Conservation (phyloP, 306 rosid genomes). For the Bauhinia variegata region DNA sequence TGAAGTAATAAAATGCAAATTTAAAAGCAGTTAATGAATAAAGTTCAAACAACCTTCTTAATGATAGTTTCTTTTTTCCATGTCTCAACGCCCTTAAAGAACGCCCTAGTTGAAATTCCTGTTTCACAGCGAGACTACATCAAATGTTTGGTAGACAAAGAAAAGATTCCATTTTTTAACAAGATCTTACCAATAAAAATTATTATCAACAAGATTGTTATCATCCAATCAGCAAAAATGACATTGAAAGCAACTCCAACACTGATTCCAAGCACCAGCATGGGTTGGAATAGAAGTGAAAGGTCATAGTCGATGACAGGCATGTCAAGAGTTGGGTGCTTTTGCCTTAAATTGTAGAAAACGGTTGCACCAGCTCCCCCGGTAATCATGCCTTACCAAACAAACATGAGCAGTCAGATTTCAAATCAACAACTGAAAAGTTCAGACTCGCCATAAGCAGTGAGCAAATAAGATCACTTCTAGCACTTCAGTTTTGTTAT, state of each 20-base stretch:
- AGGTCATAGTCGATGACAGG: constrained; percentile 75
- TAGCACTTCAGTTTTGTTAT: background rate
- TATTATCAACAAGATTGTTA: constrained; percentile 60
- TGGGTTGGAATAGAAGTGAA: constrained; percentile 77
- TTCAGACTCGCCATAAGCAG: background rate
- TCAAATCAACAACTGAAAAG: background rate
- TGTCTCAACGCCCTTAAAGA: constrained; percentile 66
- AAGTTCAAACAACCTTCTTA: constrained; percentile 50
- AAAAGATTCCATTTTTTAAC: no score
- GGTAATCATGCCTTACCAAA: constrained; percentile 63
- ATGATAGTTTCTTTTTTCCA: constrained; percentile 75
- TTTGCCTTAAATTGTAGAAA: constrained; percentile 61
- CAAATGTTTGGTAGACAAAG: constrained; percentile 9
- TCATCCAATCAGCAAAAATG: constrained; percentile 79
- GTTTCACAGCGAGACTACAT: constrained; percentile 8
- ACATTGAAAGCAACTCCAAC: constrained; percentile 77
- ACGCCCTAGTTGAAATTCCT: constrained; percentile 56
- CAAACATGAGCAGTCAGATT: constrained; percentile 15
- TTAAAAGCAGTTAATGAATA: background rate
- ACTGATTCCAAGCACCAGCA: constrained; percentile 81
- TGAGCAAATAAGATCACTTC: background rate
- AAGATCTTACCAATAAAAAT: constrained; percentile 53
- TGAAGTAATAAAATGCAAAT: background rate
- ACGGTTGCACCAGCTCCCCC: constrained; percentile 85
- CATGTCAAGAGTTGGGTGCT: constrained; percentile 72